phyloP scores from a whole-genome alignment of 75 land plant species.

The Pinus taeda region DNA sequence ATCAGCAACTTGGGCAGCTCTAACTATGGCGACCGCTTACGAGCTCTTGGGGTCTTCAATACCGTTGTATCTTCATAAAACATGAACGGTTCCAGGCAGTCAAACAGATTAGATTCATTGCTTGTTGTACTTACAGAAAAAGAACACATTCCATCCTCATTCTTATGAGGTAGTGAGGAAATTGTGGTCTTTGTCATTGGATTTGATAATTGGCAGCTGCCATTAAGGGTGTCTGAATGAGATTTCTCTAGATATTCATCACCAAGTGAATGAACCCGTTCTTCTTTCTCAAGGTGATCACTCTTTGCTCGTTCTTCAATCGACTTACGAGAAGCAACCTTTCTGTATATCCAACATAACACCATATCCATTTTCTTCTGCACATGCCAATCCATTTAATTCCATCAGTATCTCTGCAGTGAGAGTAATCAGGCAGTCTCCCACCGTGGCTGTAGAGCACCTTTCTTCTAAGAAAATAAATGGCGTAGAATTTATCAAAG shows the following conservation, averaged over 20 bases:
- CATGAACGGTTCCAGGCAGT: too few species aligned
- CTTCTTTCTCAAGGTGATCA: background rate
- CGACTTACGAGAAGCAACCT: constrained; percentile 55
- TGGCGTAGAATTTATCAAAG: too few species aligned
- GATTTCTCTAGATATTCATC: background rate
- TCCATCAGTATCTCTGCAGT: background rate
- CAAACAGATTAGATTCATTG: too few species aligned
- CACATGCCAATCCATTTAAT: background rate
- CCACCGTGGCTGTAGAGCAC: background rate
- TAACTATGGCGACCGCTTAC: too few species aligned
- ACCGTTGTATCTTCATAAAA: too few species aligned
- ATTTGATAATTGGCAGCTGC: background rate
- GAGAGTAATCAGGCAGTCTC: background rate
- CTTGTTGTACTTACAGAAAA: too few species aligned
- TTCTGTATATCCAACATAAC: constrained; percentile 54
- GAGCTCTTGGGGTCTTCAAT: too few species aligned
- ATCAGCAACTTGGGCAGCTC: too few species aligned
- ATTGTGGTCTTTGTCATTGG: background rate
- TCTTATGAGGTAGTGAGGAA: background rate
- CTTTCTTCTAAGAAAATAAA: too few species aligned
- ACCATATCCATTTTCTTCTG: constrained; percentile 40
- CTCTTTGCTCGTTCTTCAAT: constrained; percentile 31
- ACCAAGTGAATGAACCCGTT: background rate
- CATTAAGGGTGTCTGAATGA: background rate
- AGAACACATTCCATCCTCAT: too few species aligned